Evolutionary conservation across 352 stramenopile genomes (phyloP), one percentile per base, ranked within the genome.

Genomic region (Globisporangium cystogenes): DNA sequence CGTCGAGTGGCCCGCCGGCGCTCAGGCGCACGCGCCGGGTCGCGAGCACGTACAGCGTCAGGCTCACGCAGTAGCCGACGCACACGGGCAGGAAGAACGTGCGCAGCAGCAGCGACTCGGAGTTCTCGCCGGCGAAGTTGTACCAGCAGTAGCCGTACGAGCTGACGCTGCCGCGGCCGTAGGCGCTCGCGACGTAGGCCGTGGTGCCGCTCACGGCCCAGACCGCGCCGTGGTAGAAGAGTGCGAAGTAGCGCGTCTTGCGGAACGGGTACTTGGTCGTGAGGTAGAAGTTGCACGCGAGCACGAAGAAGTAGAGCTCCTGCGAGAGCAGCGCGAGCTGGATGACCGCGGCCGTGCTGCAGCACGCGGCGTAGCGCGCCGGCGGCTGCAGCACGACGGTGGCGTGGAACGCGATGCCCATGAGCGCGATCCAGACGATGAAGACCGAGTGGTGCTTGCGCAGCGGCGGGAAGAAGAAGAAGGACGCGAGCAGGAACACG

Each of bases 141-240:
- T 87, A 93, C 84, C 84, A 95, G 68, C 84, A 95, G 57, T 86
- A 89, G 44, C 84, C 84, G 57, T 89, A 88, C 5, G 78, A 87
- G 55, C 79, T 85, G 48, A 90, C 66, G 39, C 67, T 67, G 7
- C 75, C 72, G 6, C 57, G 62, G 23, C 64, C 70, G 21, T 79
- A 54, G 11, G 70, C 55, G 42, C 68, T 78, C 20, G 75, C 74
- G 4, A 86, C 53, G 36, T 90, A 82, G 0, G 76, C 68, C 16
- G 82, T 74, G 14, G 70, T 45, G 8, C 70, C 67, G 42, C 69
- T 74, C 20, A 85, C 60, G 6, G 64, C 23, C 76, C 83, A 91
- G 7, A 95, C 79, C 0, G 74, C 67, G 1, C 77, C 39, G 54
- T 95, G 85, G 55, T 90, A 93, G 51, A 90, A 62, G 20, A 65